These are phyloP conservation scores for Sistotremastrum niveocremeum DNA, from an alignment of 768 basidiomycete species.

Conservation along the genomic window DNA sequence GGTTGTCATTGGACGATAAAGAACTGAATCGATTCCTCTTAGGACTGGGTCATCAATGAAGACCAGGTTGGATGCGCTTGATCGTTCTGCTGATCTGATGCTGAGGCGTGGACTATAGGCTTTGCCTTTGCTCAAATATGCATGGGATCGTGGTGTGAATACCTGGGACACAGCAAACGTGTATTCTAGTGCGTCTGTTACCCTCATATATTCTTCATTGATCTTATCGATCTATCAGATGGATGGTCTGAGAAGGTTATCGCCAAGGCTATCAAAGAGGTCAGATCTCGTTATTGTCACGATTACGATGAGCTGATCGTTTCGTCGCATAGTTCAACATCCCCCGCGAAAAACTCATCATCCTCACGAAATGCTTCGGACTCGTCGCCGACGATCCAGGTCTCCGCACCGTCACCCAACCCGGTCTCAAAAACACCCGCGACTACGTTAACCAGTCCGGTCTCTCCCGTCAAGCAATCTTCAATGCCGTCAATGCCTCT, in stretches of 20 bases:
- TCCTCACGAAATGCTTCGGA: conserved; percentile 14
- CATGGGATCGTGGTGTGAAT: conserved; percentile 27
- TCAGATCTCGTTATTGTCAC: conserved; percentile 8
- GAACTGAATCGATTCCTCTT: too few species aligned
- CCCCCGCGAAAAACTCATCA: conserved; percentile 14
- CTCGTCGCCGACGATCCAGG: conserved; percentile 7
- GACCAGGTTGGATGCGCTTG: not conserved
- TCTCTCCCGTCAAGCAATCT: conserved; percentile 9
- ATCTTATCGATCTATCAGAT: not conserved
- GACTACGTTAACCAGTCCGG: conserved; percentile 7
- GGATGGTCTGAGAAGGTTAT: conserved; percentile 25
- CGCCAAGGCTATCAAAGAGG: conserved; percentile 24
- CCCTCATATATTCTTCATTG: too few species aligned
- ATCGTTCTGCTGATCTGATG: not conserved
- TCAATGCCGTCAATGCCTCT: conserved; percentile 10
- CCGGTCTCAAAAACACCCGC: not conserved
- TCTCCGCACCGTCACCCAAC: not conserved
- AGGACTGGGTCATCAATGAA: conserved; percentile 17
- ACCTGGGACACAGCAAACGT: conserved; percentile 28
- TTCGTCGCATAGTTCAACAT: conserved; percentile 12
- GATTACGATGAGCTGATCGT: not conserved
- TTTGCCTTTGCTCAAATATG: conserved; percentile 22
- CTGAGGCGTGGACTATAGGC: conserved; percentile 9
- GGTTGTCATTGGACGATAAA: too few species aligned
- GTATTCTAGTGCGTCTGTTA: conserved; percentile 12